These are phyloP conservation scores for Fomitopsis serialis DNA, from an alignment of 768 basidiomycete species.

Conservation along the genomic window DNA sequence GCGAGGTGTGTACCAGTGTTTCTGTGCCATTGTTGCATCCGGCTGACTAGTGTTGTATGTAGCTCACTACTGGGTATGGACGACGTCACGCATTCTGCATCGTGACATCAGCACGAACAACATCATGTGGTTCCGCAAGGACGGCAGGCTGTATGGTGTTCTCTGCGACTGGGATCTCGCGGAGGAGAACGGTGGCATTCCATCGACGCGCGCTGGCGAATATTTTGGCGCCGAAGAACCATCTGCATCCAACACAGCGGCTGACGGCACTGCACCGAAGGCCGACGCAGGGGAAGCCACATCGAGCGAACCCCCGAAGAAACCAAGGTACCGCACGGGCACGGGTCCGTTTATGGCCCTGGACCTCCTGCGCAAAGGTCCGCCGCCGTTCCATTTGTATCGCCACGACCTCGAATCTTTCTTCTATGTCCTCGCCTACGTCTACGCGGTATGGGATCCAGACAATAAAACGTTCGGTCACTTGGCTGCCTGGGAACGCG, in stretches of 20 bases:
- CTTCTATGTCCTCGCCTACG: slow-evolving; percentile 2
- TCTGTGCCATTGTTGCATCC: neutral
- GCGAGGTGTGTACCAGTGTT: slow-evolving; percentile 20
- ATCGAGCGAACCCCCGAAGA: no score
- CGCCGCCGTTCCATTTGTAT: slow-evolving; percentile 1
- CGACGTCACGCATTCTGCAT: slow-evolving; percentile 21
- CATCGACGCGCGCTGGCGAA: no score
- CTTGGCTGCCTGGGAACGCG: neutral
- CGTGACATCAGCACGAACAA: slow-evolving; percentile 5
- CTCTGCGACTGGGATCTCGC: slow-evolving; percentile 7
- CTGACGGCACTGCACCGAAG: no score
- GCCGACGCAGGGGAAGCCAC: no score
- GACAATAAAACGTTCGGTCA: neutral
- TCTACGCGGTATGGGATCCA: slow-evolving; percentile 2
- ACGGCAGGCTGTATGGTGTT: neutral
- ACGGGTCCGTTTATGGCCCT: slow-evolving; percentile 5
- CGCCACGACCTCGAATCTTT: slow-evolving; percentile 6
- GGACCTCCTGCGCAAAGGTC: neutral
- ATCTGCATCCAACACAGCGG: no score
- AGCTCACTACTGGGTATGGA: slow-evolving; percentile 24
- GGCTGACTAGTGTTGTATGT: neutral
- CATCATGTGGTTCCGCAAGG: slow-evolving; percentile 3
- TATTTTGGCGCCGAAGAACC: no score
- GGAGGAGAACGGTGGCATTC: no score
- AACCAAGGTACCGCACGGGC: no score